Conservation (phyloP, 192 early-diverging fungal species). For the Backusella tuberculispora region DNA sequence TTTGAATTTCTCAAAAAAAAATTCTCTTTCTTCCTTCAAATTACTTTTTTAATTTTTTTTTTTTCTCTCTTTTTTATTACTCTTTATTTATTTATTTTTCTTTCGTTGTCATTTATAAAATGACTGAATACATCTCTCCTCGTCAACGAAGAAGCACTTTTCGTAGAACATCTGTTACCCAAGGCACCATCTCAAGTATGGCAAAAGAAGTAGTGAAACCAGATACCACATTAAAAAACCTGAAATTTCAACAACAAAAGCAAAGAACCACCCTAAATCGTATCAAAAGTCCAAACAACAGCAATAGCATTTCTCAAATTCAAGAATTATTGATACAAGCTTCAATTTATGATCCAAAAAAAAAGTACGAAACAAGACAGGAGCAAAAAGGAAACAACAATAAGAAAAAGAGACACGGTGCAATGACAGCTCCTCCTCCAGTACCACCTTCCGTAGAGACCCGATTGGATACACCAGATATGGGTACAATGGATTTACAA, state of each 20-base stretch:
- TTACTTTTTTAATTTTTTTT: conserved; percentile 2
- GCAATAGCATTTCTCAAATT: neutral
- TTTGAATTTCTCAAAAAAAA: neutral
- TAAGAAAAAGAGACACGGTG: neutral
- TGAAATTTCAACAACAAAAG: neutral
- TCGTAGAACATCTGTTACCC: conserved; percentile 1
- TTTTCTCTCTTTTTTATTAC: neutral
- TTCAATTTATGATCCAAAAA: neutral
- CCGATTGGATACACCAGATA: neutral
- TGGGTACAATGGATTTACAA: neutral
- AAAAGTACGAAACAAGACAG: neutral
- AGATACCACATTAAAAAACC: neutral
- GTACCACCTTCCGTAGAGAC: neutral
- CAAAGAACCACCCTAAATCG: neutral
- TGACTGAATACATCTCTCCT: neutral
- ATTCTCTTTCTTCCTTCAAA: neutral
- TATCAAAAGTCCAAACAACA: neutral
- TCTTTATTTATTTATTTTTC: neutral
- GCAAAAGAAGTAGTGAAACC: conserved; percentile 9
- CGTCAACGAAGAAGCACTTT: neutral
- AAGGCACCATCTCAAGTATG: conserved; percentile 3
- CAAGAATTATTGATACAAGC: neutral
- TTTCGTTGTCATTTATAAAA: neutral
- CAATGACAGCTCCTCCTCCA: neutral
- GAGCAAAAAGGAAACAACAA: neutral